Conservation (phyloP, 2,329 filamentous ascomycete species). For the Monilinia vaccinii-corymbosi region DNA sequence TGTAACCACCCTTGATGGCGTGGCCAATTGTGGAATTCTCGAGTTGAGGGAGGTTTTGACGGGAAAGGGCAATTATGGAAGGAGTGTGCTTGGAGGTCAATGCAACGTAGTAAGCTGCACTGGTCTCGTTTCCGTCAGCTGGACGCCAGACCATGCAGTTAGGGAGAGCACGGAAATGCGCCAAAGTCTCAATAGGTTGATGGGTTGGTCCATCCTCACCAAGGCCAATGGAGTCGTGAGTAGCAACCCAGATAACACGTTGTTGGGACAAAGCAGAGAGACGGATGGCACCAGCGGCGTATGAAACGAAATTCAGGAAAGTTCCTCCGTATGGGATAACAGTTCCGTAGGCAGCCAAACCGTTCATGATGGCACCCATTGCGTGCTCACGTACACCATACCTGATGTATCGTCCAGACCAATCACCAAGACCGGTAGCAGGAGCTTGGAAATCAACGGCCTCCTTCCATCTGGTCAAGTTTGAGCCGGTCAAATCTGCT, state of each 20-base stretch:
- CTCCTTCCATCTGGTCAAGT: constrained; percentile 97
- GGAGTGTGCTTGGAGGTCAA: constrained; percentile 85
- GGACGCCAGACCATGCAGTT: constrained; percentile 99
- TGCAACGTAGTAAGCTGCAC: constrained; percentile 92
- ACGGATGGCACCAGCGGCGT: constrained; percentile 90
- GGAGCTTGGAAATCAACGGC: constrained; percentile 97
- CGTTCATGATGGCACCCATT: constrained; percentile 92
- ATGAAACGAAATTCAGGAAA: constrained; percentile 99
- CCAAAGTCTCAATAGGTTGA: constrained; percentile 96
- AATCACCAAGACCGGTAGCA: constrained; percentile 75
- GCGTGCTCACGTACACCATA: constrained; percentile 88
- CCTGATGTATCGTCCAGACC: constrained; percentile 82
- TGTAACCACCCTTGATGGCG: constrained; percentile 92
- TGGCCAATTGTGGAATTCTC: constrained; percentile 87
- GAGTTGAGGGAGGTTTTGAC: constrained; percentile 96
- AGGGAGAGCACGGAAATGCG: constrained; percentile 96
- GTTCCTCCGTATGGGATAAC: constrained; percentile 90
- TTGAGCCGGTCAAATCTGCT: constrained; percentile 95
- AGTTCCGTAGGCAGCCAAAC: constrained; percentile 89
- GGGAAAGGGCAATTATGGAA: constrained; percentile 86
- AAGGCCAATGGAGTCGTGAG: constrained; percentile 97
- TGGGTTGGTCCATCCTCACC: constrained; percentile 98
- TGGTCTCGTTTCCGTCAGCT: constrained; percentile 96
- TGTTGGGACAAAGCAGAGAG: constrained; percentile 86
- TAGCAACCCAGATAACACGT: constrained; percentile 90